Conservation (phyloP, 73 alveolate genomes). For the Effrenium voratum region DNA sequence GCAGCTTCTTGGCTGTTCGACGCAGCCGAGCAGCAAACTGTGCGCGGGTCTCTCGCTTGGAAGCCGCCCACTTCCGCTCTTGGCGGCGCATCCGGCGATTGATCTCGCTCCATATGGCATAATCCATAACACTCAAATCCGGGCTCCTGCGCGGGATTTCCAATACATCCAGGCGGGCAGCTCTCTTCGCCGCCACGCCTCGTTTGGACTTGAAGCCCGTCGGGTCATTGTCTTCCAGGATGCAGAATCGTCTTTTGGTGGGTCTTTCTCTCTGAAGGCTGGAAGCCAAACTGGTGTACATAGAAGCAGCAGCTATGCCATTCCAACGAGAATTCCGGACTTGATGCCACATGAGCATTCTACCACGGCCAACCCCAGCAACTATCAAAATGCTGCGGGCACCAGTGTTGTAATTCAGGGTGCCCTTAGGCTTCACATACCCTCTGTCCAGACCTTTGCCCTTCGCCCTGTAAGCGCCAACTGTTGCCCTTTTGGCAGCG, state of each 20-base stretch:
- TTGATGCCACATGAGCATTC: conserved; percentile 10
- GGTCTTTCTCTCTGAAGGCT: background rate
- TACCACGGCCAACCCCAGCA: conserved; percentile 25
- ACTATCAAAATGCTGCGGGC: background rate
- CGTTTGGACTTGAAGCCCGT: background rate
- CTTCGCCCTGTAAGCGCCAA: conserved; percentile 23
- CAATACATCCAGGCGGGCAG: background rate
- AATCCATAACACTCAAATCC: conserved; percentile 8
- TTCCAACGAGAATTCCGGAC: conserved; percentile 23
- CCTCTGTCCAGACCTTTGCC: conserved; percentile 25
- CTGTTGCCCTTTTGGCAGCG: conserved; percentile 13
- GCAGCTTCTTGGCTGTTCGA: conserved; percentile 24
- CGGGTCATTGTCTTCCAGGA: conserved; percentile 30
- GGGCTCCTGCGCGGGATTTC: conserved; percentile 13
- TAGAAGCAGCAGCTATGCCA: conserved; percentile 12
- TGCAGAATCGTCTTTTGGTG: background rate
- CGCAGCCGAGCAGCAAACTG: conserved; percentile 10
- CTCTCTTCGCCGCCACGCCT: background rate
- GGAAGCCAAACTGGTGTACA: background rate
- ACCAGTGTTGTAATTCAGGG: background rate
- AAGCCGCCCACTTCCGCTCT: conserved; percentile 10
- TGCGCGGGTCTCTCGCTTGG: conserved; percentile 7
- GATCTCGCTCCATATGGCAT: conserved; percentile 32
- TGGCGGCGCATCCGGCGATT: conserved; percentile 53
- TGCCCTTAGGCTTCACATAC: conserved; percentile 25